These are phyloP conservation scores for Adansonia digitata DNA, from an alignment of 345 rosid genomes.

Conservation along the genomic window DNA sequence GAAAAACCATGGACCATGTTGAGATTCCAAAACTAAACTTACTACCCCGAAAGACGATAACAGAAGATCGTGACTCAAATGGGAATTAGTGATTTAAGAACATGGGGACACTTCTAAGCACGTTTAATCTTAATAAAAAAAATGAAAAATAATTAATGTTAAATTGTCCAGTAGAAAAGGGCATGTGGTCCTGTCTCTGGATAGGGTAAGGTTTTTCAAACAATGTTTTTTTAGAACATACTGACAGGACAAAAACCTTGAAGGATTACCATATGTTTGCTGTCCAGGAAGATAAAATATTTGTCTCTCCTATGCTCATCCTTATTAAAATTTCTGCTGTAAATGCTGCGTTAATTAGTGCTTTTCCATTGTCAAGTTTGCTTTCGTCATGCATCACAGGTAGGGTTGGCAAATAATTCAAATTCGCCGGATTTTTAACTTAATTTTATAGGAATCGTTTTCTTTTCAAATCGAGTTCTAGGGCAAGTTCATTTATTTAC, in stretches of 20 bases:
- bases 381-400: conserved; percentile 3
- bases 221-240: conserved; percentile 17
- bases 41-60: no score
- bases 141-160: conserved; percentile 11
- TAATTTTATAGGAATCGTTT: no score
- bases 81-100: conserved; percentile 3
- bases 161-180: neutral
- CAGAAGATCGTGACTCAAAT: no score
- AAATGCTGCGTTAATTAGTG: conserved; percentile 5
- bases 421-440: no score
- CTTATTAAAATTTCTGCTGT: conserved; percentile 8
- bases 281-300: neutral
- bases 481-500: no score
- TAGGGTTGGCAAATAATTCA: no score
- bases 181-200: conserved; percentile 37
- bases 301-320: conserved; percentile 13
- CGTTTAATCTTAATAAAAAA: neutral
- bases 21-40: no score
- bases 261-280: neutral
- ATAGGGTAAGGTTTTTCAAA: conserved; percentile 21
- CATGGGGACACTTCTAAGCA: conserved; percentile 4
- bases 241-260: conserved; percentile 26
- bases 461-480: no score
- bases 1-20: conserved; percentile 7
- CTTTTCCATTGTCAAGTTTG: conserved; percentile 7